Evolutionary conservation across 441 rosid species (phyloP).

Genomic region (Codiaeum variegatum): DNA sequence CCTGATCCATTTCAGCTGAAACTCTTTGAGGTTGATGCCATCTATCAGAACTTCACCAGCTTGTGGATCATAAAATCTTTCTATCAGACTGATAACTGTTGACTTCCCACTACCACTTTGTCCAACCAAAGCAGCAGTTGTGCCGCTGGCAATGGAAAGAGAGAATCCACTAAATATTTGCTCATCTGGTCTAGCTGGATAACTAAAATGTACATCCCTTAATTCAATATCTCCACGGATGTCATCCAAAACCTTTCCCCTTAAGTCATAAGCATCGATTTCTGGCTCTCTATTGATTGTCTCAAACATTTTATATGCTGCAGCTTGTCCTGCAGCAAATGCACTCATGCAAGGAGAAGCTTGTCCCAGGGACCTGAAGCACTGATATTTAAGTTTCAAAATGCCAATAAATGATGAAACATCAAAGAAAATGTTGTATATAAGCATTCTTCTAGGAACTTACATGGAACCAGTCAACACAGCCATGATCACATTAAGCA

Average conservation of each 20-base stretch:
- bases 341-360: constrained; percentile 65
- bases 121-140: constrained; percentile 72
- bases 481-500: constrained; percentile 60
- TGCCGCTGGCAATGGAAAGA: constrained; percentile 50
- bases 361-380: constrained; percentile 69
- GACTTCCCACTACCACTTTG: constrained; percentile 91
- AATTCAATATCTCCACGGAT: constrained; percentile 59
- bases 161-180: constrained; percentile 69
- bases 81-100: constrained; percentile 64
- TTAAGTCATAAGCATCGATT: constrained; percentile 59
- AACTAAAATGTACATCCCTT: constrained; percentile 54
- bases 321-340: constrained; percentile 82
- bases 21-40: constrained; percentile 57
- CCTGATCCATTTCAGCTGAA: constrained; percentile 74
- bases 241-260: constrained; percentile 46
- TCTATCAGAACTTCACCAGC: constrained; percentile 68
- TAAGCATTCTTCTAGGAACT: constrained; percentile 22
- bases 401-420: not conserved
- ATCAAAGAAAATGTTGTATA: not conserved
- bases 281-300: constrained; percentile 64
- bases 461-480: constrained; percentile 68
- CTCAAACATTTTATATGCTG: constrained; percentile 83
- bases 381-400: not conserved
- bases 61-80: constrained; percentile 77
- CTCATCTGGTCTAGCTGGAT: constrained; percentile 71